phyloP scores from a whole-genome alignment of 805 yeast genomes.

The Millerozyma miso region DNA sequence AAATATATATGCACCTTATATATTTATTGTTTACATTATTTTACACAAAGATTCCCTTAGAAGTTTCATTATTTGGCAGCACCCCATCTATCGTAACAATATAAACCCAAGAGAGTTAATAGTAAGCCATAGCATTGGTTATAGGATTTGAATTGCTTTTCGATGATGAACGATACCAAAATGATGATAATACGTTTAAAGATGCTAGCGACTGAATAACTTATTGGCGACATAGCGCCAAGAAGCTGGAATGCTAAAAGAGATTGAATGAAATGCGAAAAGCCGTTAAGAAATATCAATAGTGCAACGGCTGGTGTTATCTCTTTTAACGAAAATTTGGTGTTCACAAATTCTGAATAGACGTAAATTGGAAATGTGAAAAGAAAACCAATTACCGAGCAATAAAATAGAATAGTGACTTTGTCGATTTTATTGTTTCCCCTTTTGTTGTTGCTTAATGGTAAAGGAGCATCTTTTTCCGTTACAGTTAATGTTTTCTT shows the following conservation, averaged over 20 bases:
- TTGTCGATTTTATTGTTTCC: conserved; percentile 54
- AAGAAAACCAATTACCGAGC: conserved; percentile 64
- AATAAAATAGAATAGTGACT: conserved; percentile 64
- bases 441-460: conserved; percentile 11
- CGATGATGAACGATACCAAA: conserved; percentile 60
- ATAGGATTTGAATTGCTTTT: conserved; percentile 25
- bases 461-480: conserved; percentile 16
- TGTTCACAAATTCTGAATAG: conserved; percentile 45
- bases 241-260: conserved; percentile 72
- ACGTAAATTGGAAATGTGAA: conserved; percentile 67
- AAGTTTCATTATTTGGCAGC: conserved; percentile 5
- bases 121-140: conserved; percentile 33
- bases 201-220: conserved; percentile 76
- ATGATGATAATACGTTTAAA: conserved; percentile 71
- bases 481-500: conserved; percentile 60
- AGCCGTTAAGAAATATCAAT: conserved; percentile 57
- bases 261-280: conserved; percentile 68
- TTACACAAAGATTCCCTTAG: no score
- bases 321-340: conserved; percentile 26
- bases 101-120: conserved; percentile 37
- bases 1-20: conserved; percentile 1
- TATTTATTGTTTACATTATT: background rate
- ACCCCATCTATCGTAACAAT: conserved; percentile 42
- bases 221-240: conserved; percentile 69
- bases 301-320: conserved; percentile 26